These are phyloP conservation scores for Auriscalpium orientale DNA, from an alignment of 768 basidiomycete genomes.

Conservation along the genomic window DNA sequence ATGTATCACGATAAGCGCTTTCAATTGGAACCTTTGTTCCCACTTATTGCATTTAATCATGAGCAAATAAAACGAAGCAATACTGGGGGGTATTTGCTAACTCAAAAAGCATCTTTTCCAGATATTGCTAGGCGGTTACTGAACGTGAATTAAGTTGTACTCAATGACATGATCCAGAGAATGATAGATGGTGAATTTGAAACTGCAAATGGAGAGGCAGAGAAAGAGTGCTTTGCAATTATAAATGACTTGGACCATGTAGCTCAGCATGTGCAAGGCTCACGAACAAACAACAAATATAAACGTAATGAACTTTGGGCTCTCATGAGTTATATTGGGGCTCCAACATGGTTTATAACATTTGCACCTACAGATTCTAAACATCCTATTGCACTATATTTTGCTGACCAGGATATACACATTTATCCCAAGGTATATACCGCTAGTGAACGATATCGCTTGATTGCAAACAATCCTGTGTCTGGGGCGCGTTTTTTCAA, in stretches of 20 bases:
- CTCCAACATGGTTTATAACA: constrained; percentile 18
- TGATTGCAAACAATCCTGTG: constrained; percentile 9
- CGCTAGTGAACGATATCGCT: not conserved
- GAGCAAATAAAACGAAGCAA: constrained; percentile 27
- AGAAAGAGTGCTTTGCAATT: constrained; percentile 6
- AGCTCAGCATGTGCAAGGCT: constrained; percentile 11
- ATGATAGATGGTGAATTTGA: not conserved
- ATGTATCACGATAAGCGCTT: constrained; percentile 36
- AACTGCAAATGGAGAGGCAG: constrained; percentile 3
- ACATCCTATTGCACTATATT: constrained; percentile 13
- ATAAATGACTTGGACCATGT: constrained; percentile 12
- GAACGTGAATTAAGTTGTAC: not conserved
- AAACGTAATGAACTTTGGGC: constrained; percentile 15
- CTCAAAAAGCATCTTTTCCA: constrained; percentile 3
- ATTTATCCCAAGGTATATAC: not conserved
- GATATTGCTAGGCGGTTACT: constrained; percentile 4
- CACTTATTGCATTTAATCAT: constrained; percentile 33
- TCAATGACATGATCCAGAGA: not conserved
- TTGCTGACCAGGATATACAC: constrained; percentile 5
- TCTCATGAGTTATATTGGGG: constrained; percentile 8
- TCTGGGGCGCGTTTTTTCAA: constrained; percentile 16
- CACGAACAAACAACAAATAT: constrained; percentile 6
- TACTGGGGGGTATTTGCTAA: constrained; percentile 18
- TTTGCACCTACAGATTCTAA: constrained; percentile 16
- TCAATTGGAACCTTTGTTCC: constrained; percentile 29